Base-by-base conservation (phyloP, 306 rosid genomes). In the Pyrus pyrifolia region DNA sequence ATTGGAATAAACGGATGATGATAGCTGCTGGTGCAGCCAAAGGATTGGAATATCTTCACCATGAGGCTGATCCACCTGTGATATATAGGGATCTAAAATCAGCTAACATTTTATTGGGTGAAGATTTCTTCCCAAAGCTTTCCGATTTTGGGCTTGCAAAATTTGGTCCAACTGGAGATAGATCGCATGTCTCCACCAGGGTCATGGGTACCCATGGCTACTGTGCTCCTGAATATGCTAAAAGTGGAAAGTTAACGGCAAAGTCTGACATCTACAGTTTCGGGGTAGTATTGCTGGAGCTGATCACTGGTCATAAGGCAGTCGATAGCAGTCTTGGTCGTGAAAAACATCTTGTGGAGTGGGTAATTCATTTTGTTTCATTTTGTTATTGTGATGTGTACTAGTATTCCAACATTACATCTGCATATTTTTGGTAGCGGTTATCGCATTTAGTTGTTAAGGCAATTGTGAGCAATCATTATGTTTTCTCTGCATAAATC, bases 171-270 rank as follows among this genome's bases (percentile, higher is more conserved):
- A 86, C 84, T 1, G 93, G 90, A 60, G 93, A 86, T 8, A 80
- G 79, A n/a, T 84, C 91, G 0, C 90, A 81, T 60, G 93, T 92
- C 65, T 81, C 89, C 73, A 87, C 96, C 10, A 88, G 93, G 77
- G 97, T 90, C 46, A 85, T 90, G 93, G 97, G 93, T 73, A 90
- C 96, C 9, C 78, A 84, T 44, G 97, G 97, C 49, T 92, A 90
- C 73, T 92, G 93, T 73, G 96, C 93, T 12, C 93, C 96, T 10
- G 96, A 90, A 79, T 88, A 92, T 82, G 91, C 91, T 35, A 74
- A 77, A 55, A 85, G 81, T 29, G 94, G 97, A 58, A 89, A 78
- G 72, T 78, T 90, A 77, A 87, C 92, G 5, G 67, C 71, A 78
- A 92, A 86, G 80, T 85, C 89, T 55, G 96, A 90, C 70, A 87